These are phyloP conservation scores for Castanea sativa DNA, from an alignment of 306 rosid genomes.

Conservation along the genomic window DNA sequence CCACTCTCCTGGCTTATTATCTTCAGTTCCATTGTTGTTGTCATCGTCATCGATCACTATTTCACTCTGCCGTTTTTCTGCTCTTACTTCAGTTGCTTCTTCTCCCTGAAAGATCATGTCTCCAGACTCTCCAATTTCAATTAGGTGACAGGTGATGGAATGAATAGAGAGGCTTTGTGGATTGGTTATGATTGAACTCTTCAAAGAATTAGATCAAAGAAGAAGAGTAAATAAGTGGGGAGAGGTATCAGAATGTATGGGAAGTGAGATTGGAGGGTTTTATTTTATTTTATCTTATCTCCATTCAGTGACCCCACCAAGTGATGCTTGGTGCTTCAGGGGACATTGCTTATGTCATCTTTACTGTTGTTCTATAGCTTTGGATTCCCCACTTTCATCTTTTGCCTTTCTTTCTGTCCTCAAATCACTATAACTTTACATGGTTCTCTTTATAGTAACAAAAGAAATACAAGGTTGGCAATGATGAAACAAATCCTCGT, in stretches of 20 bases:
- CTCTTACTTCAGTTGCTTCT: slow-evolving; percentile 25
- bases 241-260: slow-evolving; percentile 27
- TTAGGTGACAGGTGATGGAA: slow-evolving; percentile 13
- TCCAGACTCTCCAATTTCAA: background rate
- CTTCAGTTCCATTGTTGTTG: slow-evolving; percentile 34
- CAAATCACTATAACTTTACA: slow-evolving; percentile 36
- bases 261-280: slow-evolving; percentile 31
- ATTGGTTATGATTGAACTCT: slow-evolving; percentile 10
- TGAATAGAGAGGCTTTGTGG: slow-evolving; percentile 28
- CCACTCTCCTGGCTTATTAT: slow-evolving; percentile 62
- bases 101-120: slow-evolving; percentile 38
- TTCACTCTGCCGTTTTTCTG: slow-evolving; percentile 31
- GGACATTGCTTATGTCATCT: slow-evolving; percentile 73
- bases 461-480: slow-evolving; percentile 49
- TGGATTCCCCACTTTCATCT: slow-evolving; percentile 85
- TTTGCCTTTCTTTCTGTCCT: slow-evolving; percentile 35
- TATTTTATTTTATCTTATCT: slow-evolving; percentile 26
- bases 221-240: slow-evolving; percentile 15
- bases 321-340: slow-evolving; percentile 63
- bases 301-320: slow-evolving; percentile 50
- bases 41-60: slow-evolving; percentile 14
- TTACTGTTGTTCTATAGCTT: slow-evolving; percentile 51
- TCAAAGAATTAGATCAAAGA: slow-evolving; percentile 36
- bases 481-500: slow-evolving; percentile 22
- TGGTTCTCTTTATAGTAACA: slow-evolving; percentile 41